Evolutionary conservation across 164 flowering plant genomes (phyloP), one percentile per base, ranked within the genome.

Genomic region (Chimonanthus salicifolius): DNA sequence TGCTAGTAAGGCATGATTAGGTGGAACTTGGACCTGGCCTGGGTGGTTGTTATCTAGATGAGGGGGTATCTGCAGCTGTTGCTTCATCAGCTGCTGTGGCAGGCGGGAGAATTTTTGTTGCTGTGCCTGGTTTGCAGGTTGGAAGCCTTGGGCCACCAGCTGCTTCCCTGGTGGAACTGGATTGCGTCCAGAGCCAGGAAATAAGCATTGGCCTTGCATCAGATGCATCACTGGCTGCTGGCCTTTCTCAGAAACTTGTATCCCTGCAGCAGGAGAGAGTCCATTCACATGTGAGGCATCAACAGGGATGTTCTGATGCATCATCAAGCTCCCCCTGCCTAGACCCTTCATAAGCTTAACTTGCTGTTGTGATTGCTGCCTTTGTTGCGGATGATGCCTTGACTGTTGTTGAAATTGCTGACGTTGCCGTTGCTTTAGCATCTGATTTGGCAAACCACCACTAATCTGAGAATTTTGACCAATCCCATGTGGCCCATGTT

Each of bases 341-440:
- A 80, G 78, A 75, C 94, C 97, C 76, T 93, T 91, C 69, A 82
- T 45, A 64, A 83, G 71, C 78, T 93, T 93, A 78, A 87, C 83
- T 79, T 87, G 90, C 62, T 86, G 95, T 70, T 65, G 68, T 44
- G 81, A 21, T 18, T 82, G 90, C 65, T 84, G 97, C 62, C 88
- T 78, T 65, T 86, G 95, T 71, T 87, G 92, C 71, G 89, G 92
- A 47, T 88, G 95, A 10, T 81, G 85, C 78, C 97, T 80, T 46
- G 83, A 83, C 77, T 91, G 73, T 74, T 88, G 94, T 18, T 54
- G 60, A 54, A 10, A 87, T 76, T 81, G 92, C 74, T 80, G 88
- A 77, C 84, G 93, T 7, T 86, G 84, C 71, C 86, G 94, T 16
- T 87, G 83, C 85, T 86, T 92, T 54, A 83, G 80, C 62, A 83